Base-by-base conservation (phyloP, 1,139 yeast genomes). In the Yamadazyma jaroonii region DNA sequence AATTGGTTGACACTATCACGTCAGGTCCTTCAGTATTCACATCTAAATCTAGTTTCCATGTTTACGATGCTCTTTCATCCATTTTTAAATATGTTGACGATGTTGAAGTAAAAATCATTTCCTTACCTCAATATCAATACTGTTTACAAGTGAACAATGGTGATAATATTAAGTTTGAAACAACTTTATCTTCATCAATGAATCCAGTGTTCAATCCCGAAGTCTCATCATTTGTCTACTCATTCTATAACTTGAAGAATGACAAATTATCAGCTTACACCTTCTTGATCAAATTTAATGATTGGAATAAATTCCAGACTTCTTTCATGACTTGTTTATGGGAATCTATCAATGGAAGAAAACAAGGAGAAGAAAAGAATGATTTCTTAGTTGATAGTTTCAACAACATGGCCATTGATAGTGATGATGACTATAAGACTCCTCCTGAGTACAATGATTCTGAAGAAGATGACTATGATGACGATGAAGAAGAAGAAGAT, bases 171-270 rank as follows among this genome's bases (percentile, higher is more conserved):
- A 42, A 64, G 27, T 54, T 84, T 13, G 79, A 77, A 3, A 61
- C 74, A 4, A 50, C 56, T 1, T 53, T 86, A 20, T 54, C 63
- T 12, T 68, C 76, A 8, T 69, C 72, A 25, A 64, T 85, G 62
- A 81, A 76, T 49, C 89, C 95, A 1, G 71, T 77, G 10, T 83
- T 86, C 54, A 79, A 82, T 50, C 72, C 66, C 42, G 80, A 75
- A 27, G 71, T 73, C 25, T 46, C 59, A 9, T 72, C 86, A 0
- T 84, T 88, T 49, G 73, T 83, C 25, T 88, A 87, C 71, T 84
- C 84, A 52, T 17, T 17, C 20, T 71, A 76, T 45, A 64, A 63
- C 24, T 36, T 42, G 1, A 35, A 37, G 10, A 40, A 43, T 4
- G 52, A 63, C 2, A 59, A 52, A 4, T 11, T 12, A 8, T 60